A percentile compares a stretch with the other conserved stretches of the same genome.
phyloP scores from a whole-genome alignment of 139 green algal species.

The Chlorella vulgaris region DNA sequence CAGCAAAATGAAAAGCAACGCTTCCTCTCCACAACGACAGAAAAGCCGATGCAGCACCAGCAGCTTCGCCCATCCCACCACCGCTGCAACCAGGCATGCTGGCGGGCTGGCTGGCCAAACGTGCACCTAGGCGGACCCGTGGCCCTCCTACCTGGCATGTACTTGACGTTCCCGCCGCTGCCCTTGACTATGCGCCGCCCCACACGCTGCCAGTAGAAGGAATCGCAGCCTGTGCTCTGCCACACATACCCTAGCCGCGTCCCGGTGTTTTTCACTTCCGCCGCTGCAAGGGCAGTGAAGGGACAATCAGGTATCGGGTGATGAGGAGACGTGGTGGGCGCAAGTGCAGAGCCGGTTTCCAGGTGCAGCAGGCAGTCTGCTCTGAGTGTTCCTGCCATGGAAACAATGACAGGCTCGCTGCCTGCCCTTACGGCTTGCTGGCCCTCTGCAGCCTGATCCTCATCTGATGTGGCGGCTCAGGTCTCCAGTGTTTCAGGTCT shows the following conservation, averaged over 20 bases:
- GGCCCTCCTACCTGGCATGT: slow-evolving; percentile 45
- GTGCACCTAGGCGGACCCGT: not conserved
- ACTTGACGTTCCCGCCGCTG: slow-evolving; percentile 58
- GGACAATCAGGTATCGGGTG: too few relatives aligned
- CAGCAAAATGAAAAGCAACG: too few relatives aligned
- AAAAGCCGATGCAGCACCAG: not conserved
- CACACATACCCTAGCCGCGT: slow-evolving; percentile 90
- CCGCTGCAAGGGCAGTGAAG: slow-evolving; percentile 30
- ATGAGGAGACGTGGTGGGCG: not conserved
- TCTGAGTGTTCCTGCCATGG: too few relatives aligned
- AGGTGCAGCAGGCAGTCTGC: too few relatives aligned
- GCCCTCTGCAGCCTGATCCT: too few relatives aligned
- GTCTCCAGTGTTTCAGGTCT: not conserved
- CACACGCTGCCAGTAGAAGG: slow-evolving; percentile 85
- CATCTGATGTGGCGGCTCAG: too few relatives aligned
- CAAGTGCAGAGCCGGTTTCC: not conserved
- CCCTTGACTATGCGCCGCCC: slow-evolving; percentile 44
- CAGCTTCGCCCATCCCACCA: too few relatives aligned
- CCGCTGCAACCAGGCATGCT: too few relatives aligned
- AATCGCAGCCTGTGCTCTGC: slow-evolving; percentile 91
- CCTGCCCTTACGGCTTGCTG: too few relatives aligned
- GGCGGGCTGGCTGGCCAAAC: too few relatives aligned
- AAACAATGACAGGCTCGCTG: too few relatives aligned
- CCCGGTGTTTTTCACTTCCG: slow-evolving; percentile 72
- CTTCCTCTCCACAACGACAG: too few relatives aligned